A percentile compares a stretch with the other conserved stretches of the same genome.
These are phyloP conservation scores for Purpureocillium takamizusanense DNA, from an alignment of 2,329 filamentous ascomycete species.

Conservation along the genomic window DNA sequence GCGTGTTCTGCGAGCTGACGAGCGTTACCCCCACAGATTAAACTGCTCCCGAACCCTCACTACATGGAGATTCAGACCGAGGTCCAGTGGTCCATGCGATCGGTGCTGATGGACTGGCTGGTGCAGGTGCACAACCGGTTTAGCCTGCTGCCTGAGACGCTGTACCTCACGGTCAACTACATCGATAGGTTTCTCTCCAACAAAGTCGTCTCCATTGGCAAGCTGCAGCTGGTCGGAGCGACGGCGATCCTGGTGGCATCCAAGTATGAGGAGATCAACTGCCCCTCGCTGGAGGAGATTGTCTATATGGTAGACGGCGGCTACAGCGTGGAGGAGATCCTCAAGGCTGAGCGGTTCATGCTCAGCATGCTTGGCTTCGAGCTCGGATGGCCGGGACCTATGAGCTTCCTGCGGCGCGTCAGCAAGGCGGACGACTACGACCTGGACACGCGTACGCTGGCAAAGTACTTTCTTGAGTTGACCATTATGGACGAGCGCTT, in stretches of 20 bases:
- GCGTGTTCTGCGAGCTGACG: background rate
- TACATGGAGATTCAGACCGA: slow-evolving; percentile 98
- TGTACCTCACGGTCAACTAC: slow-evolving; percentile 93
- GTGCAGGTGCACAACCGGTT: slow-evolving; percentile 94
- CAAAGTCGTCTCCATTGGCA: slow-evolving; percentile 91
- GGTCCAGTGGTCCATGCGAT: slow-evolving; percentile 98
- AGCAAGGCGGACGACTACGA: slow-evolving; percentile 99
- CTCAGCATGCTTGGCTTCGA: slow-evolving; percentile 93
- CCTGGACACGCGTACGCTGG: slow-evolving; percentile 84
- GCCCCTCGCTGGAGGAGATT: slow-evolving; percentile 88
- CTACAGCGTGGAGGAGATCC: slow-evolving; percentile 82
- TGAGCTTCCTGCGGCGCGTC: slow-evolving; percentile 94
- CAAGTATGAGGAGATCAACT: slow-evolving; percentile 99
- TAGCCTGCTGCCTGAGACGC: slow-evolving; percentile 80
- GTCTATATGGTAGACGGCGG: slow-evolving; percentile 96
- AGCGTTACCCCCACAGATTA: slow-evolving; percentile 39
- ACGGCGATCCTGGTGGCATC: slow-evolving; percentile 93
- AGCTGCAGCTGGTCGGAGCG: slow-evolving; percentile 90
- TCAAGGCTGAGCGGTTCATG: slow-evolving; percentile 98
- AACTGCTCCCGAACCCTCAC: slow-evolving; percentile 76
- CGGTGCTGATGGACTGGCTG: slow-evolving; percentile 95
- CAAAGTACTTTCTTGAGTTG: slow-evolving; percentile 96
- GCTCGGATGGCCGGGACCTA: slow-evolving; percentile 94
- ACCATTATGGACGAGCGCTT: slow-evolving; percentile 98
- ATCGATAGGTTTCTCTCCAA: slow-evolving; percentile 91